Evolutionary conservation across 345 rosid species (phyloP).

Genomic region (Trapa incisa): DNA sequence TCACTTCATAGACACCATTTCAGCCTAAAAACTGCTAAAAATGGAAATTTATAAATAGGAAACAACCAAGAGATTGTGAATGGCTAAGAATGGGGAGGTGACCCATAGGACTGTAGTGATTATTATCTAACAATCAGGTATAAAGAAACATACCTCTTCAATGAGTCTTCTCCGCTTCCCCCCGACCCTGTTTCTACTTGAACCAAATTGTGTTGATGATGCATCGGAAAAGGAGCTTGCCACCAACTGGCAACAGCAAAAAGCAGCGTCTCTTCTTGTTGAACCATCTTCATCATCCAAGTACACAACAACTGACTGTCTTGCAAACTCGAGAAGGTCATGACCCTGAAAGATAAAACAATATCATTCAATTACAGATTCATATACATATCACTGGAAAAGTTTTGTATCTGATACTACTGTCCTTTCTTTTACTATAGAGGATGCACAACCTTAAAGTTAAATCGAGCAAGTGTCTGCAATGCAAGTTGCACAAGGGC

Average conservation of each 20-base stretch:
- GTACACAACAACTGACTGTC: conserved; percentile 76
- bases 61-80: background rate
- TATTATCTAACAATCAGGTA: background rate
- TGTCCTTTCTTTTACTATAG: background rate
- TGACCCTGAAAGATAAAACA: conserved; percentile 20
- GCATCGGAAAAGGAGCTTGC: conserved; percentile 65
- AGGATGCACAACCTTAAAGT: conserved; percentile 46
- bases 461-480: conserved; percentile 88
- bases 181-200: conserved; percentile 61
- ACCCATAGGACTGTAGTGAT: background rate
- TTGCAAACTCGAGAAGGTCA: conserved; percentile 82
- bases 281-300: conserved; percentile 88
- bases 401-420: background rate
- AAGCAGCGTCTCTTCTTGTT: conserved; percentile 84
- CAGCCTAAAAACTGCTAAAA: no score
- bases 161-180: conserved; percentile 70
- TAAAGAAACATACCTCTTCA: conserved; percentile 55
- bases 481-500: conserved; percentile 88
- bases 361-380: background rate
- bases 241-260: conserved; percentile 82
- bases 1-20: no score
- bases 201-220: conserved; percentile 39
- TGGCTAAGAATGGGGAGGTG: background rate
- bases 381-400: background rate
- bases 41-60: background rate